Percentiles rank a stretch among this genome's conserved stretches.
Evolutionary conservation across 2,329 filamentous ascomycete species (phyloP).

Genomic region (Colletotrichum sp.): DNA sequence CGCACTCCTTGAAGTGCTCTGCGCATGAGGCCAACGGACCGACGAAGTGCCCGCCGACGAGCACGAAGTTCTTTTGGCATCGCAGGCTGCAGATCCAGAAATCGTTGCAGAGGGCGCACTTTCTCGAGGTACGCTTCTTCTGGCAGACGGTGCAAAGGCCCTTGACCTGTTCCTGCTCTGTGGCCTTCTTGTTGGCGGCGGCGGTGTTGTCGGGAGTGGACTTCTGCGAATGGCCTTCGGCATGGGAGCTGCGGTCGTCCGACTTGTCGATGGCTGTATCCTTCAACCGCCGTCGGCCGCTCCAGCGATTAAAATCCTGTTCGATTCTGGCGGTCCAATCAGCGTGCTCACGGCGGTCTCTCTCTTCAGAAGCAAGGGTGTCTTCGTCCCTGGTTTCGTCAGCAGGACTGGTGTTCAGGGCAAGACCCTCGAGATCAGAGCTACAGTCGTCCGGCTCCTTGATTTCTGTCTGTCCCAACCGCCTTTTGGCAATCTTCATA

Average conservation of each 20-base stretch:
- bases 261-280: background rate
- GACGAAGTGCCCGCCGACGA: background rate
- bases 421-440: background rate
- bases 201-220: background rate
- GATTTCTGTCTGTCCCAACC: background rate
- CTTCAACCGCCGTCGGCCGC: background rate
- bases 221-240: background rate
- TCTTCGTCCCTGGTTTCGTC: background rate
- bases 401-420: background rate
- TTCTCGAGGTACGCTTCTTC: background rate
- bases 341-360: background rate
- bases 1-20: background rate
- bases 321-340: background rate
- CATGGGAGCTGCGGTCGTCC: background rate
- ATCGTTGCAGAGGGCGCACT: background rate
- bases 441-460: background rate
- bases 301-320: background rate
- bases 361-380: background rate
- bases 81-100: background rate
- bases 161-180: background rate
- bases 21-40: background rate
- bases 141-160: background rate
- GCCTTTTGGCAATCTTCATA: background rate
- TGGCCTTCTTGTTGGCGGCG: background rate
- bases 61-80: background rate